Percentiles rank a stretch among this genome's conserved stretches.
phyloP scores from a whole-genome alignment of 257 asterid genomes.

The Cordia subcordata region DNA sequence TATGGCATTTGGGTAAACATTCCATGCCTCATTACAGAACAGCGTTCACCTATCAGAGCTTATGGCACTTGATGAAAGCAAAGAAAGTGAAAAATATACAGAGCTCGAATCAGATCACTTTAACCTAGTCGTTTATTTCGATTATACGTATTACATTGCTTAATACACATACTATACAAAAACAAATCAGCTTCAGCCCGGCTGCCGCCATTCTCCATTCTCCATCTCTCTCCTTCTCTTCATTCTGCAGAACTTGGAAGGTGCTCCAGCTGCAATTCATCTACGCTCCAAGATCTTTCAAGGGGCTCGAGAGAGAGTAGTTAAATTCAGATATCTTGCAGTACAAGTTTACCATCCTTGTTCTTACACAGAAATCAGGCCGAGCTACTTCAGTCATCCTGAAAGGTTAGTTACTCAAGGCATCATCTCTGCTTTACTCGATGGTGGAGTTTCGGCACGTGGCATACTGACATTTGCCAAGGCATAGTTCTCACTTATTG shows the following conservation, averaged over 20 bases:
- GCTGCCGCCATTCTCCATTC: slow-evolving; percentile 12
- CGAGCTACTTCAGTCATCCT: background rate
- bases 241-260: too few relatives aligned
- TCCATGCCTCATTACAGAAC: too few relatives aligned
- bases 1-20: too few relatives aligned
- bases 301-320: too few relatives aligned
- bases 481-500: slow-evolving; percentile 32
- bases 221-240: background rate
- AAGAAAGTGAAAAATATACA: slow-evolving; percentile 12
- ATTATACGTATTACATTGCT: slow-evolving; percentile 3
- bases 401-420: slow-evolving; percentile 21
- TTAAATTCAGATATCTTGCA: too few relatives aligned
- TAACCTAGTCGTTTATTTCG: background rate
- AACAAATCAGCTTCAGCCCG: slow-evolving; percentile 7
- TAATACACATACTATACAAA: slow-evolving; percentile 38
- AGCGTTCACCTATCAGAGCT: too few relatives aligned
- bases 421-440: slow-evolving; percentile 28
- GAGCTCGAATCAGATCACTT: slow-evolving; percentile 2
- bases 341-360: too few relatives aligned
- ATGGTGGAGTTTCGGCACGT: slow-evolving; percentile 35
- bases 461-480: slow-evolving; percentile 27
- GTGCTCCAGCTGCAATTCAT: too few relatives aligned
- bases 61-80: too few relatives aligned
- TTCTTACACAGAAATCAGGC: too few relatives aligned
- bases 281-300: too few relatives aligned